phyloP scores from a whole-genome alignment of 1,139 yeast genomes.

The Geotrichum citri-aurantii region DNA sequence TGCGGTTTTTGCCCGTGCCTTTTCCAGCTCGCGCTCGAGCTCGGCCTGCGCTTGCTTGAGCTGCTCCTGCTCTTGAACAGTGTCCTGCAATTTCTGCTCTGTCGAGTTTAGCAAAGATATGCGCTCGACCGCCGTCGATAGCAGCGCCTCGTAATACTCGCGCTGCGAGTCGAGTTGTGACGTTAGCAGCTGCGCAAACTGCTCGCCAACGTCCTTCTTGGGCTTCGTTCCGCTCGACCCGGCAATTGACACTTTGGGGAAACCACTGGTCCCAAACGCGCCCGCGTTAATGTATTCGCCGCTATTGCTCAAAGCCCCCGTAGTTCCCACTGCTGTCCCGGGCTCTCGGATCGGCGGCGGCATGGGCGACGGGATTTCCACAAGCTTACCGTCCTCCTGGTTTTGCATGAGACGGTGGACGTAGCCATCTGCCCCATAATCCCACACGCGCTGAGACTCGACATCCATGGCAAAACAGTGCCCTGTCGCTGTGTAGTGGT shows the following conservation, averaged over 20 bases:
- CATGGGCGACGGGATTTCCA: slow-evolving; percentile 48
- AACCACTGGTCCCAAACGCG: slow-evolving; percentile 16
- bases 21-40: slow-evolving; percentile 26
- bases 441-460: slow-evolving; percentile 86
- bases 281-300: slow-evolving; percentile 13
- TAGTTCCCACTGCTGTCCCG: slow-evolving; percentile 1
- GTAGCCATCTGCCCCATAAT: slow-evolving; percentile 85
- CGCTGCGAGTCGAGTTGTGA: slow-evolving; percentile 87
- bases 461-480: slow-evolving; percentile 94
- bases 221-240: not conserved
- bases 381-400: slow-evolving; percentile 79
- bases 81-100: slow-evolving; percentile 9
- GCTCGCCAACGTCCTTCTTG: slow-evolving; percentile 55
- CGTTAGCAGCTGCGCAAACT: slow-evolving; percentile 70
- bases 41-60: not conserved
- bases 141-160: slow-evolving; percentile 66
- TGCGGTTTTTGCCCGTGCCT: slow-evolving; percentile 35
- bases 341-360: slow-evolving; percentile 19
- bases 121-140: slow-evolving; percentile 42
- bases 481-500: slow-evolving; percentile 69
- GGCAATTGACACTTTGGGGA: slow-evolving; percentile 37
- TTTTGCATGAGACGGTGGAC: slow-evolving; percentile 83
- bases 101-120: slow-evolving; percentile 25
- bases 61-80: slow-evolving; percentile 19
- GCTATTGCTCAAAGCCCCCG: not conserved